Percentiles rank a stretch among this genome's conserved stretches.
phyloP scores from a whole-genome alignment of 768 basidiomycete genomes.

The Arthromyces matolae region DNA sequence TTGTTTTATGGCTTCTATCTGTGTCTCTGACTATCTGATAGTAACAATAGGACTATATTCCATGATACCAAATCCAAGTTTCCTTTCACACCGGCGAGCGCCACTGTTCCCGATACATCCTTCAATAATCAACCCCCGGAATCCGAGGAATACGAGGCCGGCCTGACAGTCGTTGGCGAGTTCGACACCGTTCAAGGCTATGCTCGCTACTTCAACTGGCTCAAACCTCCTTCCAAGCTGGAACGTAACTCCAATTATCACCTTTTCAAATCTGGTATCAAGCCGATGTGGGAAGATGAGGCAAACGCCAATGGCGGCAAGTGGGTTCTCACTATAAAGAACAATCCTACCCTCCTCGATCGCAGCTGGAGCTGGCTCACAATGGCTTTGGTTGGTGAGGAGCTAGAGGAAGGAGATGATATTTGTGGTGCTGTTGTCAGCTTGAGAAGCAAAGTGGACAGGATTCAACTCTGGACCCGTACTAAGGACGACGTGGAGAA shows the following conservation, averaged over 20 bases:
- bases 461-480: conserved; percentile 91
- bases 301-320: conserved; percentile 91
- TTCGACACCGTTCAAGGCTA: conserved; percentile 89
- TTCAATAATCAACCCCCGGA: conserved; percentile 49
- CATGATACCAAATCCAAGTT: conserved; percentile 82
- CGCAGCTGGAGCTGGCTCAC: conserved; percentile 87
- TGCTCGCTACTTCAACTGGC: conserved; percentile 92
- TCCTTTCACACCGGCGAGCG: conserved; percentile 50
- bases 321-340: conserved; percentile 94
- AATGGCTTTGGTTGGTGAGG: conserved; percentile 88
- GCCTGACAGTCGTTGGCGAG: conserved; percentile 81
- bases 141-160: conserved; percentile 77
- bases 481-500: conserved; percentile 81
- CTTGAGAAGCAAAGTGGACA: conserved; percentile 78
- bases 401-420: conserved; percentile 66
- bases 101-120: conserved; percentile 25
- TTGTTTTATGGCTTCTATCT: conserved; percentile 21
- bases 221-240: conserved; percentile 84
- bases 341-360: conserved; percentile 74
- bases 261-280: conserved; percentile 91
- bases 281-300: conserved; percentile 96
- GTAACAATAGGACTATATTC: conserved; percentile 69
- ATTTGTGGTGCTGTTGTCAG: conserved; percentile 89
- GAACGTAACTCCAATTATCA: conserved; percentile 93
- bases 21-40: conserved; percentile 3